Conservation (phyloP, 2,329 filamentous ascomycete genomes). For the Alternaria solani region DNA sequence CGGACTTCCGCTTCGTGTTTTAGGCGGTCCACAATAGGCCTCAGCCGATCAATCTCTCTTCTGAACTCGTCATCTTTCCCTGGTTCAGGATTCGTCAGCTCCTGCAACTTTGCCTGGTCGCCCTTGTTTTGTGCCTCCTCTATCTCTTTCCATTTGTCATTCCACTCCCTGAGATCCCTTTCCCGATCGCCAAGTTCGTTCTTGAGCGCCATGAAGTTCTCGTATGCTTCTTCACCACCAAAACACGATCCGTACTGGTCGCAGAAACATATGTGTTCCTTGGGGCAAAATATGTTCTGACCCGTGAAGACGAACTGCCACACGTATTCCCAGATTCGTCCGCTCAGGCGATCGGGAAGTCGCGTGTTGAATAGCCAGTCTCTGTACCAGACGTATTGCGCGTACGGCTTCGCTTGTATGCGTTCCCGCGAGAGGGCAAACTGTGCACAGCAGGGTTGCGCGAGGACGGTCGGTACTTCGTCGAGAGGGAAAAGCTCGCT, state of each 20-base stretch:
- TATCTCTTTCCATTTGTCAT: slow-evolving; percentile 46
- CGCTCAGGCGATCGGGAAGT: slow-evolving; percentile 63
- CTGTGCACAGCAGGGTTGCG: slow-evolving; percentile 70
- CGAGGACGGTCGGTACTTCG: slow-evolving; percentile 59
- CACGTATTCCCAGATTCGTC: slow-evolving; percentile 69
- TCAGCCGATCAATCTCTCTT: slow-evolving; percentile 55
- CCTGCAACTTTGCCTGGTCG: slow-evolving; percentile 40
- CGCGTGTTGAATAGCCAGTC: slow-evolving; percentile 68
- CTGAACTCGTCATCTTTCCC: slow-evolving; percentile 56
- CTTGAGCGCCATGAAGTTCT: slow-evolving; percentile 59
- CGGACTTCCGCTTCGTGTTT: slow-evolving; percentile 58
- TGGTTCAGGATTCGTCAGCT: slow-evolving; percentile 49
- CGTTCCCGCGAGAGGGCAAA: slow-evolving; percentile 68
- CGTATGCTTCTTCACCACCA: slow-evolving; percentile 58
- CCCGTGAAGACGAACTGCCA: slow-evolving; percentile 71
- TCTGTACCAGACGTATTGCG: slow-evolving; percentile 64
- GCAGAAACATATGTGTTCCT: slow-evolving; percentile 67
- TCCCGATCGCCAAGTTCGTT: slow-evolving; percentile 53
- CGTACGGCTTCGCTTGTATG: slow-evolving; percentile 62
- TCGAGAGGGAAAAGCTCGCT: slow-evolving; percentile 59
- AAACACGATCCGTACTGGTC: slow-evolving; percentile 71
- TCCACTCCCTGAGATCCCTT: slow-evolving; percentile 54
- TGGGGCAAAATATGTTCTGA: slow-evolving; percentile 57
- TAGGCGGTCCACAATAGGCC: slow-evolving; percentile 53
- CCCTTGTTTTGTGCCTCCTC: slow-evolving; percentile 40